Base-by-base conservation (phyloP, 768 basidiomycete species). In the Leccinum subgranulosum region DNA sequence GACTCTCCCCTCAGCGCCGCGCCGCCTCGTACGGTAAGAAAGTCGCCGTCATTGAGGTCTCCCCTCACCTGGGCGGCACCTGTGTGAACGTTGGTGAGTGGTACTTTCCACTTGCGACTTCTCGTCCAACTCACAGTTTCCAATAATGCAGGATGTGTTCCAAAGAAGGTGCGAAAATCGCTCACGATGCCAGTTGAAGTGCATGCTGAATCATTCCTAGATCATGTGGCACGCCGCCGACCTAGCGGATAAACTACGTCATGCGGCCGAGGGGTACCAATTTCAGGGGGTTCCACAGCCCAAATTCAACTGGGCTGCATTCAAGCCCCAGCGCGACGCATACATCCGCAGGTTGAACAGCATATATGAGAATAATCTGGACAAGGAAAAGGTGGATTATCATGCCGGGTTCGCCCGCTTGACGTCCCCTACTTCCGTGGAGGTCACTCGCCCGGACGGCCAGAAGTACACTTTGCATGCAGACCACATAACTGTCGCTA, bases 191-290 rank as follows among this genome's bases (percentile, higher is more conserved):
- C 51, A 31, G 39, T 6, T 47, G 28, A 23, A 55, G 45, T 39
- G 1, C 14, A 34, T 48, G 10, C 21, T 31, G 41, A 53, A 60
- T 23, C 4, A 8, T 57, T 54, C 56, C 14, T 28, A 96, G 92
- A 86, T 99, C 55, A 98, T 98, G 96, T 99, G 96, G 96, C 89
- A 94, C 61, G 92, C 93, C 41, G 90, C 92, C 27, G 92, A 95
- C 74, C 76, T 93, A 56, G 86, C 88, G 29, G 95, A 98, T 67
- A 91, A 88, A 71, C 74, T 98, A 33, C 78, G 80, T 27, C 83
- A 90, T 63, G 91, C 94, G 5, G 79, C 82, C 15, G 70, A 80
- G n/a, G 86, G 83, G 17, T 92, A 90, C 73, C 81, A 87, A 52
- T 87, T 90, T 67, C 80, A 81, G 58, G 87, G 86, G 46, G 62